Percentiles rank a stretch among this genome's conserved stretches.
Evolutionary conservation across 495 filamentous ascomycete genomes (phyloP).

Genomic region (Aspergillus conjunctus): DNA sequence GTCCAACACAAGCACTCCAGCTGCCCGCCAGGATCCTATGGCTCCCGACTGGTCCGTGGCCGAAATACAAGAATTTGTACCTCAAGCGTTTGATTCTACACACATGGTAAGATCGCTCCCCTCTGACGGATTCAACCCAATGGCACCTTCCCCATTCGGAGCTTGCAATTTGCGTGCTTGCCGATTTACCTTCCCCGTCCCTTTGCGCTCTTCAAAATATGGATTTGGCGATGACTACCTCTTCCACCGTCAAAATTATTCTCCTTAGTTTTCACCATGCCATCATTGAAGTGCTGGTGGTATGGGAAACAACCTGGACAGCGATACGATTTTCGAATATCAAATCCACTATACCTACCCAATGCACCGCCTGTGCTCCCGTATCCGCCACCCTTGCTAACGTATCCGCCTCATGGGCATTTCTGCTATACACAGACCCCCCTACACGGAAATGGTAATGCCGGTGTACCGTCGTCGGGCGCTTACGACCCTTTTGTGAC

Average conservation of each 20-base stretch:
- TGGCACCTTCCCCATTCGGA: constrained; percentile 5
- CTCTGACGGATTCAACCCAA: neutral
- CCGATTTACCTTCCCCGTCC: constrained; percentile 9
- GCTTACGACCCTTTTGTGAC: constrained; percentile 65
- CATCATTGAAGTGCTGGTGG: neutral
- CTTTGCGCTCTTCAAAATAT: constrained; percentile 9
- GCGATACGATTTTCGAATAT: neutral
- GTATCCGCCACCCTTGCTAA: neutral
- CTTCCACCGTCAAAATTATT: neutral
- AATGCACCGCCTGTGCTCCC: neutral
- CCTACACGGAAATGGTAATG: constrained; percentile 47
- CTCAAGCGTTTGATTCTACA: constrained; percentile 67
- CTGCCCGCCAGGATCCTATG: constrained; percentile 52
- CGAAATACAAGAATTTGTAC: constrained; percentile 79
- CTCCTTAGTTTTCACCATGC: neutral
- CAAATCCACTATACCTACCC: neutral
- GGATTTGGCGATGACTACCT: neutral
- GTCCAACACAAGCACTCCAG: constrained; percentile 49
- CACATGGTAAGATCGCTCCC: constrained; percentile 56
- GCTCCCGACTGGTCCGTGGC: constrained; percentile 58
- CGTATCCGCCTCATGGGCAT: neutral
- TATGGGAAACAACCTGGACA: neutral
- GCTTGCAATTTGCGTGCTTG: constrained; percentile 7
- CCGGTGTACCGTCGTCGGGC: constrained; percentile 33
- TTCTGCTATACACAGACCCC: constrained; percentile 29